A percentile compares a stretch with the other conserved stretches of the same genome.
Conservation (phyloP, 73 alveolate species). For the Tetrahymena malaccensis region DNA sequence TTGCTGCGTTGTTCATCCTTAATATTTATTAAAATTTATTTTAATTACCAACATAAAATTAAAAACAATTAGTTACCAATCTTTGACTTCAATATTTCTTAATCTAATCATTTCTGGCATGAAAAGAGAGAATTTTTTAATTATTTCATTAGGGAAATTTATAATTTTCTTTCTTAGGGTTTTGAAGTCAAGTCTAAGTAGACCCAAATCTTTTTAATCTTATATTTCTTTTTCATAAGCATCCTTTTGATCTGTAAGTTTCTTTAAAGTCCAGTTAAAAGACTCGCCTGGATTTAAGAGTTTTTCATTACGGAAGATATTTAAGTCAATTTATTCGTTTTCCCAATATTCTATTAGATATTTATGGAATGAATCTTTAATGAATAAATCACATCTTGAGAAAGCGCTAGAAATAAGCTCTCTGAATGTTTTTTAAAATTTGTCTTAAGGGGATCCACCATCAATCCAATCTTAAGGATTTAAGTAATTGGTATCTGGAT, state of each 20-base stretch:
- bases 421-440: conserved; percentile 35
- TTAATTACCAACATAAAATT: not conserved
- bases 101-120: conserved; percentile 50
- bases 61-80: conserved; percentile 45
- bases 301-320: conserved; percentile 49
- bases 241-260: conserved; percentile 10
- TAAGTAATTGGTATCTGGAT: conserved; percentile 62
- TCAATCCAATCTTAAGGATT: conserved; percentile 77
- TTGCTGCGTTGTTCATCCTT: not conserved
- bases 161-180: conserved; percentile 16
- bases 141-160: conserved; percentile 46
- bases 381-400: conserved; percentile 48
- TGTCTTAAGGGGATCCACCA: conserved; percentile 48
- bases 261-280: conserved; percentile 24
- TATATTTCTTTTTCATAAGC: conserved; percentile 6
- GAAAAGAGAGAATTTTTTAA: conserved; percentile 33
- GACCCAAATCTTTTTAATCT: conserved; percentile 6
- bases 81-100: conserved; percentile 48
- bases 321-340: conserved; percentile 48
- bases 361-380: conserved; percentile 37
- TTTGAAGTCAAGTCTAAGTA: conserved; percentile 15
- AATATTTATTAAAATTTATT: not conserved
- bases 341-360: conserved; percentile 55
- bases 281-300: conserved; percentile 56
- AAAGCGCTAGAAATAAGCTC: conserved; percentile 49